These are phyloP conservation scores for Leccinum ochraceum DNA, from an alignment of 768 basidiomycete genomes.

Conservation along the genomic window DNA sequence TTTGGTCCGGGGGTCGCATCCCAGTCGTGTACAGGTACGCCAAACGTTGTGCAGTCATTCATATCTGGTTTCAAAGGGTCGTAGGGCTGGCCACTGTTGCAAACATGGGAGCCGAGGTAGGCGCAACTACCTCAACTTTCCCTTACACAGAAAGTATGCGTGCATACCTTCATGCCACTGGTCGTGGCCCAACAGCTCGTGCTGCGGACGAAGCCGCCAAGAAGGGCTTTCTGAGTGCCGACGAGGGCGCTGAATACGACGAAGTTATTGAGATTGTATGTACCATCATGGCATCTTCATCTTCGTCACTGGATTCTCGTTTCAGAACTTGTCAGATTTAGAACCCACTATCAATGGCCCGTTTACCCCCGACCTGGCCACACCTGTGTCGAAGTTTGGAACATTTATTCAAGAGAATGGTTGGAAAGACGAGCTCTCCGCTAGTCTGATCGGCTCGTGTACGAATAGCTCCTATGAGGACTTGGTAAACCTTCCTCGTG, in stretches of 20 bases:
- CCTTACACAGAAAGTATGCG: slow-evolving; percentile 93
- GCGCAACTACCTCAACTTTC: slow-evolving; percentile 98
- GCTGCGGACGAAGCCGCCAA: slow-evolving; percentile 85
- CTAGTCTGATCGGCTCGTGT: slow-evolving; percentile 95
- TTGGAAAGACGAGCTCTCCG: slow-evolving; percentile 93
- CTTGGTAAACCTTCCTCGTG: slow-evolving; percentile 53
- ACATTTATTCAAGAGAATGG: slow-evolving; percentile 77
- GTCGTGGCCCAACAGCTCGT: slow-evolving; percentile 79
- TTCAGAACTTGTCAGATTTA: slow-evolving; percentile 80
- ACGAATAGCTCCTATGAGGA: slow-evolving; percentile 99
- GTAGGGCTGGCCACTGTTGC: slow-evolving; percentile 90
- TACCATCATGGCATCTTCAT: slow-evolving; percentile 2
- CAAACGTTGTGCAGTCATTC: neutral
- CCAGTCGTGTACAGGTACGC: slow-evolving; percentile 89
- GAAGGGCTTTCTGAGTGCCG: slow-evolving; percentile 77
- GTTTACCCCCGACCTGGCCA: slow-evolving; percentile 96
- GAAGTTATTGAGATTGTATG: slow-evolving; percentile 91
- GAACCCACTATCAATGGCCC: slow-evolving; percentile 96
- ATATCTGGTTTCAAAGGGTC: slow-evolving; percentile 1
- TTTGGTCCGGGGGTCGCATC: slow-evolving; percentile 88
- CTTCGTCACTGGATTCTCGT: neutral
- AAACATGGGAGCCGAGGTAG: slow-evolving; percentile 99
- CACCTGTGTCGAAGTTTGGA: slow-evolving; percentile 88
- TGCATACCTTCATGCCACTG: slow-evolving; percentile 86
- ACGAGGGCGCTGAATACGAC: slow-evolving; percentile 90